These are phyloP conservation scores for Mycena galericulata DNA, from an alignment of 768 basidiomycete species.

Conservation along the genomic window DNA sequence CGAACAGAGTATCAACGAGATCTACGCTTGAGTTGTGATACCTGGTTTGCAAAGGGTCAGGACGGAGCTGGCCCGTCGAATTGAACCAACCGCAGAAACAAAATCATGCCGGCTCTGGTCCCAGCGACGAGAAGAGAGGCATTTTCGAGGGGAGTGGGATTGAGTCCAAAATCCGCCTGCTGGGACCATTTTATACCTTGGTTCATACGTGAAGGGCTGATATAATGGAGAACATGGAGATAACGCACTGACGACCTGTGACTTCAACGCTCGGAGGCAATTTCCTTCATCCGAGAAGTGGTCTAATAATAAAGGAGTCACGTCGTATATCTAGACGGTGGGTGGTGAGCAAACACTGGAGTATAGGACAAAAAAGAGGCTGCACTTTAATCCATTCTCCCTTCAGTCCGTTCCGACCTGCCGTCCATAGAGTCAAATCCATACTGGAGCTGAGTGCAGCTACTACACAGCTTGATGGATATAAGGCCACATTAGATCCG, in stretches of 20 bases:
- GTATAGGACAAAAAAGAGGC: background rate
- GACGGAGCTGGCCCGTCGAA: background rate
- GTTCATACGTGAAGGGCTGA: background rate
- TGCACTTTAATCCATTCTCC: slow-evolving; percentile 79
- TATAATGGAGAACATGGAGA: background rate
- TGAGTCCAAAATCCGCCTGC: slow-evolving; percentile 66
- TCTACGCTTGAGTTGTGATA: slow-evolving; percentile 43
- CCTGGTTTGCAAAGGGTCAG: slow-evolving; percentile 35
- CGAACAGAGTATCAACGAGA: slow-evolving; percentile 52
- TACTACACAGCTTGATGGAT: slow-evolving; percentile 66
- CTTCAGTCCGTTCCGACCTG: slow-evolving; percentile 74
- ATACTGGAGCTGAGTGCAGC: slow-evolving; percentile 80
- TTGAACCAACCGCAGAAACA: slow-evolving; percentile 64
- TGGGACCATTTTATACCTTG: slow-evolving; percentile 79
- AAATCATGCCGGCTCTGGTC: slow-evolving; percentile 71
- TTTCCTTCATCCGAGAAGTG: slow-evolving; percentile 37
- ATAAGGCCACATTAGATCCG: background rate
- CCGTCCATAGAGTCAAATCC: slow-evolving; percentile 78
- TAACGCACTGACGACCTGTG: slow-evolving; percentile 69
- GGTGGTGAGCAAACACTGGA: slow-evolving; percentile 7
- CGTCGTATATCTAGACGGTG: slow-evolving; percentile 60
- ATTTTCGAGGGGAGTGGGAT: slow-evolving; percentile 62
- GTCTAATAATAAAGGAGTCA: slow-evolving; percentile 64
- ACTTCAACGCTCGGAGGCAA: slow-evolving; percentile 53
- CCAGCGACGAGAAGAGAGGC: slow-evolving; percentile 79